Evolutionary conservation across 2,329 filamentous ascomycete genomes (phyloP).

Genomic region (Calcarisporium arbuscula): DNA sequence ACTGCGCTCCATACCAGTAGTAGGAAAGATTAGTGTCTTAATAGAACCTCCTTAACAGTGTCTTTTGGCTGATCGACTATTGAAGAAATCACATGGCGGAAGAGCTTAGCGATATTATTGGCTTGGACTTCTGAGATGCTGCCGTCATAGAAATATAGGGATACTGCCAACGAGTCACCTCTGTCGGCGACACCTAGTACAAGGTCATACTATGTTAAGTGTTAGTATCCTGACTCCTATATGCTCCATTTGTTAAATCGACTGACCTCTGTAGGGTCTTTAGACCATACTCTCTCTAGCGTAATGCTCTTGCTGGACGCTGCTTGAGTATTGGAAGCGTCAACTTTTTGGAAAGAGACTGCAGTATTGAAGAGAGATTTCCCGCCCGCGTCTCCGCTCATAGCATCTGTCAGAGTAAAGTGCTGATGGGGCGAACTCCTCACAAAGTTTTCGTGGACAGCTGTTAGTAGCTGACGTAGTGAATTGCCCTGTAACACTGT

Average conservation of each 20-base stretch:
- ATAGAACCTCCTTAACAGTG: neutral
- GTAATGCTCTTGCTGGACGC: neutral
- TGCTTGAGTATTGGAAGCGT: neutral
- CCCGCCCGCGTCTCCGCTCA: neutral
- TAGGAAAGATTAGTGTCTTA: no score
- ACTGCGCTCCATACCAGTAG: no score
- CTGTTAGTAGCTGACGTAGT: neutral
- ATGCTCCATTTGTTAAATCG: neutral
- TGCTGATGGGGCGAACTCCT: neutral
- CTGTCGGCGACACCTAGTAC: neutral
- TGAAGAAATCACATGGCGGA: neutral
- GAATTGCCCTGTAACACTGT: neutral
- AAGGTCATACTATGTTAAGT: neutral
- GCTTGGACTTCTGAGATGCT: neutral
- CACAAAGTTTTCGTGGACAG: neutral
- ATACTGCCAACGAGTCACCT: neutral
- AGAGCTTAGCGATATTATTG: neutral
- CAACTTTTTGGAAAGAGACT: neutral
- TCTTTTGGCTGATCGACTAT: neutral
- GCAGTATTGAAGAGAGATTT: neutral
- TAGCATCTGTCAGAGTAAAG: neutral
- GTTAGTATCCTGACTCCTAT: neutral
- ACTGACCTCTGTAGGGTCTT: neutral
- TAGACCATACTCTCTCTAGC: neutral
- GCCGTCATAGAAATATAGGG: neutral